Percentiles rank a stretch among this genome's conserved stretches.
Evolutionary conservation across 257 asterid genomes (phyloP).

Genomic region (Plectranthus barbatus): DNA sequence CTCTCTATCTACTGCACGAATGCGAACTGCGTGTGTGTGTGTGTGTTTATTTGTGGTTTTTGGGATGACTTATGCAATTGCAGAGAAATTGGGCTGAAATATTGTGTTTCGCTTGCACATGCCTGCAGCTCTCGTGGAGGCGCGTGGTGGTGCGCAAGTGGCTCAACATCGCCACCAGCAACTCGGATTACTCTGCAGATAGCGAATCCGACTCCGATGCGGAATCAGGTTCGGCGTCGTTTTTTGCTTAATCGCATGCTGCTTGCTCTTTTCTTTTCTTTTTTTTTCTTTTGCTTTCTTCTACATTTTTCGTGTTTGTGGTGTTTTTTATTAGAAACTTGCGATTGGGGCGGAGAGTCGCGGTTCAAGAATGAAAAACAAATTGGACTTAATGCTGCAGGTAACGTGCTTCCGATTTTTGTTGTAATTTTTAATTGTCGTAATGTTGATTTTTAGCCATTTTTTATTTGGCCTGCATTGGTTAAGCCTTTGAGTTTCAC

Average conservation of each 20-base stretch:
- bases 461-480: background rate
- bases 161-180: constrained; percentile 54
- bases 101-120: constrained; percentile 82
- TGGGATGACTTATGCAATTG: constrained; percentile 35
- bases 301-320: background rate
- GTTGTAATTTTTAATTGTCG: background rate
- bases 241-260: background rate
- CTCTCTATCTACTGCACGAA: background rate
- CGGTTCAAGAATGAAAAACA: constrained; percentile 46
- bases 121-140: constrained; percentile 94
- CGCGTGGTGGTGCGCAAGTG: constrained; percentile 79
- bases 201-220: constrained; percentile 52
- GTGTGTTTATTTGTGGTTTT: background rate
- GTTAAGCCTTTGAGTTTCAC: background rate
- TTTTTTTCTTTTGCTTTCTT: no score
- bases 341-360: constrained; percentile 41
- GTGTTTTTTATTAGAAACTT: constrained; percentile 22
- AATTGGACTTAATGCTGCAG: constrained; percentile 36
- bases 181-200: constrained; percentile 91
- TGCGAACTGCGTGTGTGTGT: background rate
- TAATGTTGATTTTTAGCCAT: background rate
- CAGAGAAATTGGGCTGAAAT: constrained; percentile 79
- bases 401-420: constrained; percentile 25
- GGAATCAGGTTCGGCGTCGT: constrained; percentile 17
- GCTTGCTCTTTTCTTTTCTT: background rate